Conservation (phyloP, 352 stramenopile species). For the Vaucheria bursata region DNA sequence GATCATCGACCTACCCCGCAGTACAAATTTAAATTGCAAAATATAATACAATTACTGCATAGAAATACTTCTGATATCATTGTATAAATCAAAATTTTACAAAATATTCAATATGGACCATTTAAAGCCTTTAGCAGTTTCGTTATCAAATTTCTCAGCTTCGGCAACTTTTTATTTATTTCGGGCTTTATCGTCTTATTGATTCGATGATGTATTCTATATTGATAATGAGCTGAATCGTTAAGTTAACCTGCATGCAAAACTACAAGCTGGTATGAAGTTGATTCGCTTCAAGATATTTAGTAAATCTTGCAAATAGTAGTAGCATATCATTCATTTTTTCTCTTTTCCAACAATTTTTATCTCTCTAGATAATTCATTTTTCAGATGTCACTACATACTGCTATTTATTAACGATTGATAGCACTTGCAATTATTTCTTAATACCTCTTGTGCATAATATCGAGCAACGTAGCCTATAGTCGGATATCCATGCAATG, state of each 20-base stretch:
- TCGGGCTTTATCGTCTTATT: too few relatives aligned
- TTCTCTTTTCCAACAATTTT: neutral
- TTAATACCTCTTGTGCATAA: neutral
- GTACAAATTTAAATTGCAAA: neutral
- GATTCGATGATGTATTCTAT: too few relatives aligned
- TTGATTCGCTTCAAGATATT: too few relatives aligned
- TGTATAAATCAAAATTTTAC: neutral
- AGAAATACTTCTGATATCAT: neutral
- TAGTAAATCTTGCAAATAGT: neutral
- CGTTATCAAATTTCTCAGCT: too few relatives aligned
- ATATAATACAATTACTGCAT: neutral
- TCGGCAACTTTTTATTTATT: too few relatives aligned
- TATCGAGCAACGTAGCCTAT: conserved; percentile 17
- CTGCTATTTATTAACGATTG: neutral
- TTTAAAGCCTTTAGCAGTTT: too few relatives aligned
- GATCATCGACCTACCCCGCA: conserved; percentile 24
- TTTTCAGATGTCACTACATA: neutral
- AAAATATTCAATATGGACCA: too few relatives aligned
- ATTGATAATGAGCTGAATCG: too few relatives aligned
- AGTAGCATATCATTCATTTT: neutral
- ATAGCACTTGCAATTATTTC: neutral
- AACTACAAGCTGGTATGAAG: too few relatives aligned
- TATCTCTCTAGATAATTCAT: neutral
- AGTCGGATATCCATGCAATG: conserved; percentile 26
- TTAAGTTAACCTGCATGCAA: too few relatives aligned